Conservation (phyloP, 2,329 filamentous ascomycete genomes). For the Arthrobotrys megalospora region DNA sequence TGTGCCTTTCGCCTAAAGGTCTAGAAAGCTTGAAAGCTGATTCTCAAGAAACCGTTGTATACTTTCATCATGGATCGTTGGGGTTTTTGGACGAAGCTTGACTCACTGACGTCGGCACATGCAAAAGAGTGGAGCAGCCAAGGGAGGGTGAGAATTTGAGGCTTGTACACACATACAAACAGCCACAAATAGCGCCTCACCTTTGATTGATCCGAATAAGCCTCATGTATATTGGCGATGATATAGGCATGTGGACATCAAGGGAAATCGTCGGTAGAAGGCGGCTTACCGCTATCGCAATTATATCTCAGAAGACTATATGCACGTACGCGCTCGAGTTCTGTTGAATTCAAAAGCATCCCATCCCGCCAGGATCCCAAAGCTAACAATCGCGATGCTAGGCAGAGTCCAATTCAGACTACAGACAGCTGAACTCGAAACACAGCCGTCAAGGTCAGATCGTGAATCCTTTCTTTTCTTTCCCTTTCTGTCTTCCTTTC, state of each 20-base stretch:
- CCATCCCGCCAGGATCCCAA: no score
- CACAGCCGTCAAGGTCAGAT: no score
- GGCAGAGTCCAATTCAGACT: no score
- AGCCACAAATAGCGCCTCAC: conserved; percentile 49
- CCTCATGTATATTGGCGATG: conserved; percentile 38
- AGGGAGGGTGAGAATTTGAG: conserved; percentile 52
- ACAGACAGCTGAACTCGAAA: no score
- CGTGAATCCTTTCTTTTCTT: no score
- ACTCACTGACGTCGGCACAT: conserved; percentile 60
- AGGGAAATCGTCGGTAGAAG: conserved; percentile 2
- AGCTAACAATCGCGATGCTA: no score
- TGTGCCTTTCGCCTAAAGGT: conserved; percentile 7
- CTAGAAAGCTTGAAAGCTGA: conserved; percentile 23
- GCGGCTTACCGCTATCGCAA: conserved; percentile 11
- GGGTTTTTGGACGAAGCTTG: conserved; percentile 36
- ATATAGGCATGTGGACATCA: conserved; percentile 38
- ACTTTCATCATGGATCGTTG: conserved; percentile 4
- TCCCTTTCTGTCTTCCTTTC: no score
- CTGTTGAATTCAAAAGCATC: not conserved
- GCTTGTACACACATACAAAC: conserved; percentile 35
- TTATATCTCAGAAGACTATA: not conserved
- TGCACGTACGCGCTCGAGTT: not conserved
- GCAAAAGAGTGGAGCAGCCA: conserved; percentile 39
- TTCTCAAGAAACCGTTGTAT: conserved; percentile 7
- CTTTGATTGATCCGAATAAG: conserved; percentile 30